Percentiles rank a stretch among this genome's conserved stretches.
Conservation (phyloP, 2,329 filamentous ascomycete species). For the Fusarium continuum region DNA sequence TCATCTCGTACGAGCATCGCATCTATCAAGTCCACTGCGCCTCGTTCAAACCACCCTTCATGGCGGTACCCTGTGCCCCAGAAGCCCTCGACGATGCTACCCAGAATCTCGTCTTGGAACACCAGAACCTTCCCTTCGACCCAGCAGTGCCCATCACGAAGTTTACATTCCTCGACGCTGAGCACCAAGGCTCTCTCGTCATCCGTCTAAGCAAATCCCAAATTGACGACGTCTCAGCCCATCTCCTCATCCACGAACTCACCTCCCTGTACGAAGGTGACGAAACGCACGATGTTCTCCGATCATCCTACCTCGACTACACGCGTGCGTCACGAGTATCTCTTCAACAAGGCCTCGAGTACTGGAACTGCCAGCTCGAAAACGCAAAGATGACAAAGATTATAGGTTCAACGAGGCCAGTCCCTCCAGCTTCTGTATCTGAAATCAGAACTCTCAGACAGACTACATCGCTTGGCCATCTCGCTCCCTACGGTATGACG, state of each 20-base stretch:
- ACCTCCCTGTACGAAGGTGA: constrained; percentile 55
- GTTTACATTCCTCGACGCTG: constrained; percentile 61
- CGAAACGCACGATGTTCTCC: constrained; percentile 42
- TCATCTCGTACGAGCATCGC: constrained; percentile 56
- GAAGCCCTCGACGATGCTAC: constrained; percentile 52
- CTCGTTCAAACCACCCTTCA: constrained; percentile 55
- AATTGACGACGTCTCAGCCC: constrained; percentile 57
- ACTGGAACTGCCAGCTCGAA: constrained; percentile 58
- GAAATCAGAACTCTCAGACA: constrained; percentile 53
- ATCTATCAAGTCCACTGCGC: constrained; percentile 60
- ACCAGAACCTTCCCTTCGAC: constrained; percentile 52
- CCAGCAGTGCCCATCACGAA: constrained; percentile 58
- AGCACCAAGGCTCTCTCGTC: constrained; percentile 57
- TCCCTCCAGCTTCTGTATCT: constrained; percentile 45
- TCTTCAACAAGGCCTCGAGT: constrained; percentile 51
- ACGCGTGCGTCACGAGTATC: constrained; percentile 53
- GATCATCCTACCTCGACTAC: constrained; percentile 60
- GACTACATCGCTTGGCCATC: constrained; percentile 52
- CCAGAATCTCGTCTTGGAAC: constrained; percentile 55
- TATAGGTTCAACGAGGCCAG: constrained; percentile 54
- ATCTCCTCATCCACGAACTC: constrained; percentile 59
- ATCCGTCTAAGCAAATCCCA: constrained; percentile 60
- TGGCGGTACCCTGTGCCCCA: constrained; percentile 52
- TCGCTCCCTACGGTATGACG: constrained; percentile 56
- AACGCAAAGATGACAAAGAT: constrained; percentile 58